phyloP scores from a whole-genome alignment of 768 basidiomycete species.

The Termitomyces sp. region DNA sequence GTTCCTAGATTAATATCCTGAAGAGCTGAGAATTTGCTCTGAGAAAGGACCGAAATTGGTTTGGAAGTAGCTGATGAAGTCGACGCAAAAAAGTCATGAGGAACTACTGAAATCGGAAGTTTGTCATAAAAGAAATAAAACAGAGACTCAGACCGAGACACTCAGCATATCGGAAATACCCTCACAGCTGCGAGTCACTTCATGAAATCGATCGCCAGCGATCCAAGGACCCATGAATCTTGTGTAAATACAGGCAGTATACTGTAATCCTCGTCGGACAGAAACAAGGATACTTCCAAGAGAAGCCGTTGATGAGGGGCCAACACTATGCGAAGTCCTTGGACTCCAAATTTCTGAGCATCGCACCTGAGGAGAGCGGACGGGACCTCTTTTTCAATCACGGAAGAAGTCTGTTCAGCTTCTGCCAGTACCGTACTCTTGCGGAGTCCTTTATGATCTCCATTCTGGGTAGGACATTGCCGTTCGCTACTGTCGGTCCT shows the following conservation, averaged over 20 bases:
- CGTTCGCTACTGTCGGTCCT: neutral
- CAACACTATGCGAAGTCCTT: neutral
- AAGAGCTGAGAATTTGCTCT: neutral
- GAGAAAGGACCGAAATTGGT: neutral
- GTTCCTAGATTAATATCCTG: neutral
- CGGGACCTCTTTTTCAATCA: neutral
- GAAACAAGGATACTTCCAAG: neutral
- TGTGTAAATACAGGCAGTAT: neutral
- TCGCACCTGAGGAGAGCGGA: neutral
- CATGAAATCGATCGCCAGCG: neutral
- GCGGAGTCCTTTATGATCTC: too few relatives aligned
- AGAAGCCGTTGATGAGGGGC: neutral
- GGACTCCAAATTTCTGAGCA: neutral
- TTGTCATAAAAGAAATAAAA: neutral
- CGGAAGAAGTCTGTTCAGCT: neutral
- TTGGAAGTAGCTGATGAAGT: neutral
- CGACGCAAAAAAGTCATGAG: neutral
- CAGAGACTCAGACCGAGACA: neutral
- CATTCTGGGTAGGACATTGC: neutral
- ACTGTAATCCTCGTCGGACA: neutral
- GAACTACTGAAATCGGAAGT: neutral
- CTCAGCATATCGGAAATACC: neutral
- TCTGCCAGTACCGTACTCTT: neutral
- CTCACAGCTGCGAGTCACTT: neutral
- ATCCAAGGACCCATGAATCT: neutral